Evolutionary conservation across 2,329 filamentous ascomycete genomes (phyloP).

Genomic region (Phyllosticta citrichinensis): DNA sequence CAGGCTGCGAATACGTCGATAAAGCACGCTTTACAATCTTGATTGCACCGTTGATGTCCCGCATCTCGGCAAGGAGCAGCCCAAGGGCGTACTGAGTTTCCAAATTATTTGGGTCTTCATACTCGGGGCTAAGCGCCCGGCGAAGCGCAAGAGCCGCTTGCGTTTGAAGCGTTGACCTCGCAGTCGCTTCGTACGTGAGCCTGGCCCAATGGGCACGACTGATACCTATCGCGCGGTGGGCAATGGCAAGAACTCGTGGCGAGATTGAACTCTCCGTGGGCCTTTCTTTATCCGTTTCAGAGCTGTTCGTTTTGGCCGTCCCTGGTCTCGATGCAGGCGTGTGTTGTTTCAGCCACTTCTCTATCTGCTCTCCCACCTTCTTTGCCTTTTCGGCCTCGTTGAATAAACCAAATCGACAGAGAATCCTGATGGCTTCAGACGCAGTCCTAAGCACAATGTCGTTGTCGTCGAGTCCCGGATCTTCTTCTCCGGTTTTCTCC

Average conservation of each 20-base stretch:
- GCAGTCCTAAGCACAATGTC: constrained; percentile 67
- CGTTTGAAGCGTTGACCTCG: constrained; percentile 61
- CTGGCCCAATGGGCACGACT: constrained; percentile 81
- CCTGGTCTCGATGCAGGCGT: constrained; percentile 17
- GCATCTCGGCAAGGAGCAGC: constrained; percentile 76
- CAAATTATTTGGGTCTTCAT: constrained; percentile 56
- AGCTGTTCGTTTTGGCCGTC: constrained; percentile 16
- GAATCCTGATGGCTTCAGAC: constrained; percentile 65
- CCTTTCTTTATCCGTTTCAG: constrained; percentile 11
- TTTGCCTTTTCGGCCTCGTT: constrained; percentile 71
- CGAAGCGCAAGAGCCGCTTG: constrained; percentile 69
- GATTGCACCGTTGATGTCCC: constrained; percentile 71
- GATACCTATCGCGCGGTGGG: constrained; percentile 78
- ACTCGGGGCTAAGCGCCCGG: constrained; percentile 58
- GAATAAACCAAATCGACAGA: constrained; percentile 71
- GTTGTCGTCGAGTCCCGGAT: constrained; percentile 68
- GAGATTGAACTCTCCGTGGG: constrained; percentile 39
- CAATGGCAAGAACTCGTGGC: constrained; percentile 48
- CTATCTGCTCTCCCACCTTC: constrained; percentile 58
- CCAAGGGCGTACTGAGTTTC: constrained; percentile 73
- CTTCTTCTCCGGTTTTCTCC: constrained; percentile 60
- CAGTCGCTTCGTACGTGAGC: constrained; percentile 64
- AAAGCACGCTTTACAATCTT: constrained; percentile 72
- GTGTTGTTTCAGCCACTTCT: constrained; percentile 62
- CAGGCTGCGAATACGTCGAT: constrained; percentile 38